Percentiles rank a stretch among this genome's conserved stretches.
These are phyloP conservation scores for Backusella psychrophila DNA, from an alignment of 192 early-diverging fungal species.

Conservation along the genomic window DNA sequence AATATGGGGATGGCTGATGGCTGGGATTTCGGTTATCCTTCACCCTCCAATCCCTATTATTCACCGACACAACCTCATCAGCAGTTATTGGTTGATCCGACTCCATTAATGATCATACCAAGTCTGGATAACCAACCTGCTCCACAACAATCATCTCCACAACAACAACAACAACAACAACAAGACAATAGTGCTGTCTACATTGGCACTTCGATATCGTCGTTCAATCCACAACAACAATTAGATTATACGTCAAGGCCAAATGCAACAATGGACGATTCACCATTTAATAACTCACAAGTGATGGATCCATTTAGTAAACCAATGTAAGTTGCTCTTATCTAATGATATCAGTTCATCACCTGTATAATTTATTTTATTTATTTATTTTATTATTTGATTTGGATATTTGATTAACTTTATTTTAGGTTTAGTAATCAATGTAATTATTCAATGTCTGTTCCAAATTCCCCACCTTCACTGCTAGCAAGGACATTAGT, in stretches of 20 bases:
- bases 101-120: conserved; percentile 1
- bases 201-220: background rate
- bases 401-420: background rate
- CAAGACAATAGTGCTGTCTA: conserved; percentile 15
- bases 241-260: background rate
- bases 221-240: background rate
- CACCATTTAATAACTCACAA: background rate
- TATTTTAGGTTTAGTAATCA: conserved; percentile 12
- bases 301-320: background rate
- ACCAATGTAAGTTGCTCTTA: background rate
- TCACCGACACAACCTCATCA: conserved; percentile 2
- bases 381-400: background rate
- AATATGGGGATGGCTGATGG: conserved; percentile 15
- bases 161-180: background rate
- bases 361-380: background rate
- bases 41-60: conserved; percentile 1
- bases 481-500: background rate
- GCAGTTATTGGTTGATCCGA: conserved; percentile 18
- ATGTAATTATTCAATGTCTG: conserved; percentile 8
- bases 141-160: background rate
- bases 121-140: background rate
- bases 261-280: background rate
- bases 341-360: background rate
- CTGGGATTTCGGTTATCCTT: conserved; percentile 9
- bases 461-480: conserved; percentile 8